phyloP scores from a whole-genome alignment of 139 green algal genomes.

The Chlorokybus atmophyticus region DNA sequence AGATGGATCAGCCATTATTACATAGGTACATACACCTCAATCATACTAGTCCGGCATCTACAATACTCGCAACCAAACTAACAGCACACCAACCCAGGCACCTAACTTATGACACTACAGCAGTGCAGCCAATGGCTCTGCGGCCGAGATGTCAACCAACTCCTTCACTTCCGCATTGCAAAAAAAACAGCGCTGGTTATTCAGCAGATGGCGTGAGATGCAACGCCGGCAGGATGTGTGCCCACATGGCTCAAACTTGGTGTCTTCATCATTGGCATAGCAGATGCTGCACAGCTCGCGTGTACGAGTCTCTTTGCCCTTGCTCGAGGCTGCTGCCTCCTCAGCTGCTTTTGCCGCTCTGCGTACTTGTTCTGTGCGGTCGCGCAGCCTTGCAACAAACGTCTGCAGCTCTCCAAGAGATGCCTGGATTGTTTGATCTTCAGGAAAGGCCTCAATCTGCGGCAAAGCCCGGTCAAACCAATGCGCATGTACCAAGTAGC shows the following conservation, averaged over 20 bases:
- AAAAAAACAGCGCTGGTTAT: slow-evolving; percentile 21
- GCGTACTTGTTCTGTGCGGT: neutral
- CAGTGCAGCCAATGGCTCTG: too few relatives aligned
- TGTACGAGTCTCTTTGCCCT: too few relatives aligned
- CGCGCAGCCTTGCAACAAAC: neutral
- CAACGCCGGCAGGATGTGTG: slow-evolving; percentile 10
- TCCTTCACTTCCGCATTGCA: slow-evolving; percentile 14
- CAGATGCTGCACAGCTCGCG: slow-evolving; percentile 17
- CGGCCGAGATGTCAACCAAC: slow-evolving; percentile 5
- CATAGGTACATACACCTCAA: too few relatives aligned
- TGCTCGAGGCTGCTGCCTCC: neutral
- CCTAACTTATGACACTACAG: too few relatives aligned
- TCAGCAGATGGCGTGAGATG: slow-evolving; percentile 23
- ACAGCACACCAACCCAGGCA: too few relatives aligned
- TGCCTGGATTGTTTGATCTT: neutral
- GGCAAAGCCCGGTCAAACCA: neutral
- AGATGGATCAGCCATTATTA: too few relatives aligned
- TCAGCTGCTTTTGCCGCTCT: slow-evolving; percentile 4
- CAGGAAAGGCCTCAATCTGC: neutral
- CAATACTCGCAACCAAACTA: too few relatives aligned
- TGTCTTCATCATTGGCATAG: slow-evolving; percentile 11
- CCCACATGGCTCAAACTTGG: slow-evolving; percentile 8
- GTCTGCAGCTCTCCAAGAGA: slow-evolving; percentile 1
- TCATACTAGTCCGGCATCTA: too few relatives aligned
- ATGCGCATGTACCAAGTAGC: too few relatives aligned